A percentile compares a stretch with the other conserved stretches of the same genome.
Conservation (phyloP, 106 monocot genomes). For the Gastrodia elata region DNA sequence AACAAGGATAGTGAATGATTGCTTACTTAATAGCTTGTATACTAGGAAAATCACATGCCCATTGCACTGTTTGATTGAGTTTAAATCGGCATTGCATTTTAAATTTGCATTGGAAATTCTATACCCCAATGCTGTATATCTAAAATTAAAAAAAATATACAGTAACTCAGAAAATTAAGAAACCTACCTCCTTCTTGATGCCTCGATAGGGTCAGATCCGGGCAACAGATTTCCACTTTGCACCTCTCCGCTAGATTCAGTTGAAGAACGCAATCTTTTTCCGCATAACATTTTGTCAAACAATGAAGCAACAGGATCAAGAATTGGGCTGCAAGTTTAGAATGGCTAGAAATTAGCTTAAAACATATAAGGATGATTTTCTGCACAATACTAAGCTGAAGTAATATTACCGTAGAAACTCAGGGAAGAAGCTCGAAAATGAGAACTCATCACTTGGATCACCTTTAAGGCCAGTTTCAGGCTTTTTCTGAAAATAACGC, state of each 20-base stretch:
- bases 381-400: background rate
- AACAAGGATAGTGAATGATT: background rate
- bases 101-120: background rate
- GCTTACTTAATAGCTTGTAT: background rate
- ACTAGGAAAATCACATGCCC: background rate
- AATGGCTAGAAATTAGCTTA: background rate
- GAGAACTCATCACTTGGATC: slow-evolving; percentile 97
- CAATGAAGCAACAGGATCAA: slow-evolving; percentile 78
- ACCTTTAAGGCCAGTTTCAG: slow-evolving; percentile 85
- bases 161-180: background rate
- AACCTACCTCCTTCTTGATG: slow-evolving; percentile 82
- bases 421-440: slow-evolving; percentile 86
- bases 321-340: slow-evolving; percentile 47
- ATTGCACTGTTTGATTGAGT: background rate
- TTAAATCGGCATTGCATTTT: background rate
- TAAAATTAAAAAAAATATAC: background rate
- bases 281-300: slow-evolving; percentile 75
- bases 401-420: slow-evolving; percentile 53
- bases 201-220: slow-evolving; percentile 89
- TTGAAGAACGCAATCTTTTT: slow-evolving; percentile 36
- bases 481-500: slow-evolving; percentile 78
- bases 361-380: background rate
- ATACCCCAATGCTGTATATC: background rate
- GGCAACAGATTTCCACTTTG: slow-evolving; percentile 59
- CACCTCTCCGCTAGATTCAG: slow-evolving; percentile 30